These are phyloP conservation scores for Bruguiera parviflora DNA, from an alignment of 345 rosid genomes.

Conservation along the genomic window DNA sequence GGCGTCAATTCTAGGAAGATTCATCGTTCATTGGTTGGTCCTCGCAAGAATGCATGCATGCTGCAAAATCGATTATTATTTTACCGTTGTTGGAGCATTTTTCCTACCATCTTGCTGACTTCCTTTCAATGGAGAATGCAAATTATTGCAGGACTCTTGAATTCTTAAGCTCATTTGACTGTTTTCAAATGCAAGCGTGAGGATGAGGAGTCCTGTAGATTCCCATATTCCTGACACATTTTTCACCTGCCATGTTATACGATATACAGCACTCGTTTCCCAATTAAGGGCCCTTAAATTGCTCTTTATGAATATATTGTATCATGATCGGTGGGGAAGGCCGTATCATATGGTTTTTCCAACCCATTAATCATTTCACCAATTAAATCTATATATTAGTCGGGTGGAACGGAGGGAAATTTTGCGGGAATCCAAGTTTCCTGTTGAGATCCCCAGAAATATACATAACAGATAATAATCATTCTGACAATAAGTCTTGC, in stretches of 20 bases:
- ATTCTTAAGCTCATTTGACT: neutral
- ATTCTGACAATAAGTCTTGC: neutral
- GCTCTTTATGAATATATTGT: neutral
- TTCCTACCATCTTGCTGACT: neutral
- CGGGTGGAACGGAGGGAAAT: no score
- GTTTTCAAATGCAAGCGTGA: neutral
- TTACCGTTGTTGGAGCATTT: neutral
- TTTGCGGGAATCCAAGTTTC: no score
- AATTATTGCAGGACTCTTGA: slow-evolving; percentile 3
- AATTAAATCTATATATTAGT: no score
- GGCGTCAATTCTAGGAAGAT: no score
- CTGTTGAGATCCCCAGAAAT: no score
- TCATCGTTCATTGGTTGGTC: neutral
- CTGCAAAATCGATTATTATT: neutral
- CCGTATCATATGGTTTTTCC: neutral
- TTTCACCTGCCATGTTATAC: neutral
- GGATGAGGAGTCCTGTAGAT: neutral
- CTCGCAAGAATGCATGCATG: neutral
- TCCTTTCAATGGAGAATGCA: neutral
- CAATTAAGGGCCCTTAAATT: neutral
- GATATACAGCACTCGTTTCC: neutral
- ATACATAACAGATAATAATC: no score
- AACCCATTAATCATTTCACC: neutral
- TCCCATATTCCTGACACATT: neutral
- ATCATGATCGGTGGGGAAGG: neutral